Base-by-base conservation (phyloP, 176 grass and related monocot genomes). In the Oryza punctata region DNA sequence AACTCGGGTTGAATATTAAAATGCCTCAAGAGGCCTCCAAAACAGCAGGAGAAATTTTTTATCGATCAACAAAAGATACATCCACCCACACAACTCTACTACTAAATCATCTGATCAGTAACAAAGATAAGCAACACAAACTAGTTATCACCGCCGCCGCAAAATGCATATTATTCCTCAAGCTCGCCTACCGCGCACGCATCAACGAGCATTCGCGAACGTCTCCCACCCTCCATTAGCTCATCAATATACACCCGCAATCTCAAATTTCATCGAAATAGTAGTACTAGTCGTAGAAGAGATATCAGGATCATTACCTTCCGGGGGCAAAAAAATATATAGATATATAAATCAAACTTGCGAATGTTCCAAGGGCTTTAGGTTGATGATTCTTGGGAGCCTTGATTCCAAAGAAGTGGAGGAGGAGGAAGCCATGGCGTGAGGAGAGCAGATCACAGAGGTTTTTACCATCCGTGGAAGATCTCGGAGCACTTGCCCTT, bases 401-500 rank as follows among this genome's bases (percentile, higher is more conserved):
- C 19, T 70, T 70, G 0, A 18, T 2, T 57, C 73, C 69, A 38
- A 32, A 46, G 80, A 63, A 44, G 66, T 10, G 72, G 57, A 70
- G 32, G 66, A 37, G 72, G 57, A 70, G 21, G n/a, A 73, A 80
- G 28, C 27, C 68, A 68, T 24, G 70, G 79, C 52, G 35, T 1
- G 67, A 1, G 18, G 6, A 15, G 50, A 72, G 54, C 64, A 35
- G 46, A 84, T 75, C 61, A 14, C 72, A 78, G 66, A 78, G 33
- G 33, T 1, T 35, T 57, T 86, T 88, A 97, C 87, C 89, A 90
- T 69, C 85, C 85, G 69, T 97, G 92, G 82, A 94, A 83, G 65
- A 97, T 83, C 71, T 92, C 85, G 45, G 91, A 90, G 89, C 94
- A 97, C 75, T 90, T 94, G 79, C 77, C 83, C 85, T 92, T 97